Conservation (phyloP, 2,329 filamentous ascomycete genomes). For the Trichoderma polysporum region DNA sequence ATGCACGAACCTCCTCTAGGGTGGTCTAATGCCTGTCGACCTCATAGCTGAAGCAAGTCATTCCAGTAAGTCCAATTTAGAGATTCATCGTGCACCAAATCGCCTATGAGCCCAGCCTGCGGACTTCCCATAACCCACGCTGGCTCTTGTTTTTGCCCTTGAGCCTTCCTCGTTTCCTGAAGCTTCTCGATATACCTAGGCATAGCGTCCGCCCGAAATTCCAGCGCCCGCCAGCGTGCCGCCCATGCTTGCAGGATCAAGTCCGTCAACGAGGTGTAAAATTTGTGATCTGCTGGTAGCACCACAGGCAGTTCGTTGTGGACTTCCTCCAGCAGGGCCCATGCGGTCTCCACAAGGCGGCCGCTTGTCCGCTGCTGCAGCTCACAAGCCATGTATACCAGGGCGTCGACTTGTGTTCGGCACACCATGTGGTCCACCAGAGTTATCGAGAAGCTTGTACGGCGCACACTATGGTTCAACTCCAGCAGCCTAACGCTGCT, state of each 20-base stretch:
- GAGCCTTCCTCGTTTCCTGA: not conserved
- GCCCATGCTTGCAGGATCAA: not conserved
- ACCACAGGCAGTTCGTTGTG: not conserved
- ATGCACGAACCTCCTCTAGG: not conserved
- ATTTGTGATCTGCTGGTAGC: not conserved
- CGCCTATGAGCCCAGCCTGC: not conserved
- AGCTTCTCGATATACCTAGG: not conserved
- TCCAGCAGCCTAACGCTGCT: not conserved
- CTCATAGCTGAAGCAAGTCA: not conserved
- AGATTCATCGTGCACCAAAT: not conserved
- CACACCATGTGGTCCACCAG: slow-evolving; percentile 5
- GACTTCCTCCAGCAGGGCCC: not conserved
- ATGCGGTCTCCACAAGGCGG: not conserved
- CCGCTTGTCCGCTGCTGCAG: not conserved
- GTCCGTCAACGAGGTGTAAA: not conserved
- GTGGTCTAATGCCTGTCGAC: no score
- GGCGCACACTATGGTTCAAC: not conserved
- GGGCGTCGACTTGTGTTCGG: not conserved
- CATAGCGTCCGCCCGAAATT: not conserved
- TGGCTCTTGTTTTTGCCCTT: not conserved
- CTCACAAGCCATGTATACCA: slow-evolving; percentile 6
- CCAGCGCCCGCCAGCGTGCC: not conserved
- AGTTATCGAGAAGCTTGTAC: not conserved
- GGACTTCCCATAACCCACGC: not conserved
- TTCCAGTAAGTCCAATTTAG: slow-evolving; percentile 5